Evolutionary conservation across 768 basidiomycete species (phyloP).

Genomic region (Gloeophyllum trabeum): DNA sequence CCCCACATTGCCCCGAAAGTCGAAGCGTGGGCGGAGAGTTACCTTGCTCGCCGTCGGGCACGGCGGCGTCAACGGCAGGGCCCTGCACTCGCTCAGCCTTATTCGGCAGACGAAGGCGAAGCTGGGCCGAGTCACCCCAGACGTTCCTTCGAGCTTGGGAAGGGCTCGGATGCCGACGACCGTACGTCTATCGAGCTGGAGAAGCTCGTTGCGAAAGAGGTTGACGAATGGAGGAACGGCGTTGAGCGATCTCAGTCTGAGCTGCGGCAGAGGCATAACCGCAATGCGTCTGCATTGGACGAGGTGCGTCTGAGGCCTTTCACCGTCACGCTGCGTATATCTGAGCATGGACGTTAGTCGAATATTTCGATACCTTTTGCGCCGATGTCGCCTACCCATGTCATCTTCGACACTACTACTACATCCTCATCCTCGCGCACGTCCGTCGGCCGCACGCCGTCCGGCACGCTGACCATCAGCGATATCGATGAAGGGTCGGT

Average conservation of each 20-base stretch:
- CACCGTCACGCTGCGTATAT: constrained; percentile 1
- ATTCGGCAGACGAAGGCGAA: constrained; percentile 2
- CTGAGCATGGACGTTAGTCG: constrained; percentile 21
- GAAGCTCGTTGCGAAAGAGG: constrained; percentile 36
- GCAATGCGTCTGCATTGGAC: constrained; percentile 28
- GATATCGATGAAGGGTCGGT: no score
- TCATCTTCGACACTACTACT: constrained; percentile 32
- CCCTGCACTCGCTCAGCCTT: constrained; percentile 4
- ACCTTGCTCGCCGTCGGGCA: constrained; percentile 17
- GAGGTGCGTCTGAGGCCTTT: constrained; percentile 27
- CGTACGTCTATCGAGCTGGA: constrained; percentile 33
- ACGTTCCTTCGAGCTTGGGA: not conserved
- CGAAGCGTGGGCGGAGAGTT: constrained; percentile 30
- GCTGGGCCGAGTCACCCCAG: not conserved
- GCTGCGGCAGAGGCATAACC: no score
- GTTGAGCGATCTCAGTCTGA: no score
- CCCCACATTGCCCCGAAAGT: constrained; percentile 56
- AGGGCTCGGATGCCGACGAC: constrained; percentile 6
- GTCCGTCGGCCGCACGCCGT: no score
- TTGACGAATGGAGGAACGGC: constrained; percentile 40
- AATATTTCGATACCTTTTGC: constrained; percentile 32
- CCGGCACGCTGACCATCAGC: no score
- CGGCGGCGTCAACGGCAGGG: constrained; percentile 8
- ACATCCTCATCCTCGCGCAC: no score
- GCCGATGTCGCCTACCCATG: constrained; percentile 37